A percentile compares a stretch with the other conserved stretches of the same genome.
phyloP scores from a whole-genome alignment of 1,284 basidiomycete genomes.

The Peniophora sp. region DNA sequence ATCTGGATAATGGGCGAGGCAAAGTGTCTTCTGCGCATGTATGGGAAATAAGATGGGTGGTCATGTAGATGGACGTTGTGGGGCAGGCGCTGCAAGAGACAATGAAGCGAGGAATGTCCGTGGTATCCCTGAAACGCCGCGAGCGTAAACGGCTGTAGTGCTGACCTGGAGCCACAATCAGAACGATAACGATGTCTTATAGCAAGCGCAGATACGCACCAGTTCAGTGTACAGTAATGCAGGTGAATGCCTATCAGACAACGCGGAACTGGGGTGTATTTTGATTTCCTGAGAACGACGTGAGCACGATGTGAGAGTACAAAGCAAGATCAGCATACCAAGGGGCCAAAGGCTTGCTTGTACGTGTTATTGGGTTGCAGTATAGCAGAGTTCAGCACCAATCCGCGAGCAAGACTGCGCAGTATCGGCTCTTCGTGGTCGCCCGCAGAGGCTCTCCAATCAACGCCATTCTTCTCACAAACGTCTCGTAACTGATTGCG shows the following conservation, averaged over 20 bases:
- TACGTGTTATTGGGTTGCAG: constrained; percentile 80
- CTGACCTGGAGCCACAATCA: too few species aligned
- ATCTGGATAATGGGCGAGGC: too few species aligned
- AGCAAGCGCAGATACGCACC: too few species aligned
- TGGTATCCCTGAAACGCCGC: too few species aligned
- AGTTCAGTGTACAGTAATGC: constrained; percentile 89
- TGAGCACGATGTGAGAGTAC: constrained; percentile 42
- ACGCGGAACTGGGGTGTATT: constrained; percentile 79
- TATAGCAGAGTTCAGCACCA: constrained; percentile 79
- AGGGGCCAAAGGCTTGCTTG: constrained; percentile 72
- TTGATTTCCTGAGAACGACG: constrained; percentile 31
- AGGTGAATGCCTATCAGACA: constrained; percentile 73
- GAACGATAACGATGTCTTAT: too few species aligned
- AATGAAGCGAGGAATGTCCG: constrained; percentile 7
- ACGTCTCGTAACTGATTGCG: constrained; percentile 71
- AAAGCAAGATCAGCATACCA: constrained; percentile 38
- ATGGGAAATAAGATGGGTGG: constrained; percentile 11
- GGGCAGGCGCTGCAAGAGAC: constrained; percentile 1
- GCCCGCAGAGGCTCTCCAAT: constrained; percentile 49
- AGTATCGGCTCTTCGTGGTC: constrained; percentile 56
- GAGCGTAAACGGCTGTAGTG: too few species aligned
- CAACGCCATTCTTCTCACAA: constrained; percentile 55
- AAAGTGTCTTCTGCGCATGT: constrained; percentile 11
- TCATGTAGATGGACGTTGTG: constrained; percentile 10
- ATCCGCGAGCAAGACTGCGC: constrained; percentile 63